Evolutionary conservation across 148 eudicot species (phyloP).

Genomic region (Rhododendron ovatum): DNA sequence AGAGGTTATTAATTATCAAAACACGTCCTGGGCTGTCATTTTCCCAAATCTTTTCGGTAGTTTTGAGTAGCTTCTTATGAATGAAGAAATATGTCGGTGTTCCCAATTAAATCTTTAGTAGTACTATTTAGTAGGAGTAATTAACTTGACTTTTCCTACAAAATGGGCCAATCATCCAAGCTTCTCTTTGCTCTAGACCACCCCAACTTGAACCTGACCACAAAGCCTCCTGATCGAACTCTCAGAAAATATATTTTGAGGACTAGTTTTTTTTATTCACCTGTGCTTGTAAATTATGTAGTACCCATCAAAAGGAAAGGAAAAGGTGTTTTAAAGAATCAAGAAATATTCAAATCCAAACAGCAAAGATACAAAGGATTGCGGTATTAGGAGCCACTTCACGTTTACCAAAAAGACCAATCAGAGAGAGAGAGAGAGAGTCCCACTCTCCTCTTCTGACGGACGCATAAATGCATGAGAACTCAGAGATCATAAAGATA

Average conservation of each 20-base stretch:
- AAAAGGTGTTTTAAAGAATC: slow-evolving; percentile 15
- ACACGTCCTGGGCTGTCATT: too few relatives aligned
- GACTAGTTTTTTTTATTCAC: neutral
- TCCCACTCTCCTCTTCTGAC: neutral
- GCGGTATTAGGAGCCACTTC: neutral
- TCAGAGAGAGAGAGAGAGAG: neutral
- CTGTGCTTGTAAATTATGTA: neutral
- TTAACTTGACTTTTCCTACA: neutral
- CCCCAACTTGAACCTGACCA: neutral
- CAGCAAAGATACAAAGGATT: neutral
- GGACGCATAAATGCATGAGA: neutral
- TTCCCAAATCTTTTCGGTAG: too few relatives aligned
- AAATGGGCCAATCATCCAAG: neutral
- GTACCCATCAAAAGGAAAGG: slow-evolving; percentile 1
- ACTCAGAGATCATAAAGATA: slow-evolving; percentile 11
- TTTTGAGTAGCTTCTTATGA: too few relatives aligned
- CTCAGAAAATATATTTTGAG: neutral
- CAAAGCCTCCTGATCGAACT: neutral
- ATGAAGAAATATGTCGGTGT: too few relatives aligned
- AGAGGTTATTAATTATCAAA: too few relatives aligned
- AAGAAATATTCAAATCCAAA: neutral
- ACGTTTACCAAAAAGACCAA: slow-evolving; percentile 12
- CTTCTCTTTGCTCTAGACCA: neutral
- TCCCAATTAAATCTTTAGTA: too few relatives aligned
- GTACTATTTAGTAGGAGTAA: too few relatives aligned